Conservation (phyloP, 768 basidiomycete genomes). For the Naganishia antarctica region DNA sequence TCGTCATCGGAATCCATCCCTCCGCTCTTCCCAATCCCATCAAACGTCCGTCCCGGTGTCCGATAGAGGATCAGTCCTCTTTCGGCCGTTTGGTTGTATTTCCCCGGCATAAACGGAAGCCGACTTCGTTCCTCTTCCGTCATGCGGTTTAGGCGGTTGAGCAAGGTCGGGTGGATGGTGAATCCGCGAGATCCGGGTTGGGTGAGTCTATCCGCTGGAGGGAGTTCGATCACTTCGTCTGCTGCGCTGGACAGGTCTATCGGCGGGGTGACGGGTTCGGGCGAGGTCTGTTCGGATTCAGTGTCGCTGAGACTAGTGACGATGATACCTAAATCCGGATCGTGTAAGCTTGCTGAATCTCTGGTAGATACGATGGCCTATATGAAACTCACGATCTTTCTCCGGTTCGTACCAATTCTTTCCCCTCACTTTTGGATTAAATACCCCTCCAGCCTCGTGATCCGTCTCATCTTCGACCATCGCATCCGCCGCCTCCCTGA, state of each 20-base stretch:
- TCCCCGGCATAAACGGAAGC: background rate
- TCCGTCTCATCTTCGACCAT: constrained; percentile 11
- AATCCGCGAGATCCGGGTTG: constrained; percentile 27
- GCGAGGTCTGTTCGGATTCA: constrained; percentile 6
- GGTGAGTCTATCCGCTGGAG: background rate
- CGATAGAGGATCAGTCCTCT: background rate
- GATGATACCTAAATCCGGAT: constrained; percentile 19
- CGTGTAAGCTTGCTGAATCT: background rate
- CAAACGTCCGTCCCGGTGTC: background rate
- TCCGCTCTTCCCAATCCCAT: background rate
- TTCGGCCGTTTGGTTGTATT: background rate
- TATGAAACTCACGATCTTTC: constrained; percentile 28
- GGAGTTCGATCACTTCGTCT: constrained; percentile 14
- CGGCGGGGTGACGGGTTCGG: background rate
- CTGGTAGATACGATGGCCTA: background rate
- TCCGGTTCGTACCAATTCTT: constrained; percentile 28
- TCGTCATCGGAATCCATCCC: constrained; percentile 18
- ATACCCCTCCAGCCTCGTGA: background rate
- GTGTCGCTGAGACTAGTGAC: constrained; percentile 25
- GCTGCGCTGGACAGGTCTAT: constrained; percentile 5
- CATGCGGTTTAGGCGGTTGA: constrained; percentile 18
- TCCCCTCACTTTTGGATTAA: background rate
- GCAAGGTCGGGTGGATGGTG: constrained; percentile 24
- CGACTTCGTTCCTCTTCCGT: constrained; percentile 6
- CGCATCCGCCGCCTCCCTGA: background rate